Evolutionary conservation across 2,329 filamentous ascomycete species (phyloP), one percentile per base, ranked within the genome.

Genomic region (Nemania abortiva): DNA sequence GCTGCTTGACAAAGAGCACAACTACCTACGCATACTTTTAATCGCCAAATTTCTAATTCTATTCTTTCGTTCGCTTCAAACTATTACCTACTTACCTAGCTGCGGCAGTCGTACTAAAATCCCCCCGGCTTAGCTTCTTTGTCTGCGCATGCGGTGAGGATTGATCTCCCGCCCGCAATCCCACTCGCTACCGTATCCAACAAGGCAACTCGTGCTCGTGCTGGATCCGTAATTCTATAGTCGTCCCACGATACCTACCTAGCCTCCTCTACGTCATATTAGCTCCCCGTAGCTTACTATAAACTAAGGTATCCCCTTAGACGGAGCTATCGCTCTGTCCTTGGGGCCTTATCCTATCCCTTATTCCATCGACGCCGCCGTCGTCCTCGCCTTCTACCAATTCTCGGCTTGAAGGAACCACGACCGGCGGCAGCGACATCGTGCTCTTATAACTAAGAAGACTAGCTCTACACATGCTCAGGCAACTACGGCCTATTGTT

Each of bases 381-480:
- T 58, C 52, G 42, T 7, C 27, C 27, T 24, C 50, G 15, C 63
- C 50, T 49, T 47, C 31, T 45, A 13, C 20, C 20, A 54, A 24
- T 20, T n/a, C 24, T 34, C 58, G 34, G n/a, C 18, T 27, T 22
- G n/a, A 39, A 53, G 57, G 31, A 70, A 42, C 13, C 22, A 47
- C 52, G 45, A 34, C 53, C 54, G 37, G 22, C 56, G 49, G 50
- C 18, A 56, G 53, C 20, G 54, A 27, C 34, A 31, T 54, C 47
- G 55, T 52, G 20, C 59, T 20, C 58, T 34, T 55, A 45, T 52
- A 39, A n/a, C 49, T 37, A 18, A 22, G 15, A 31, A 49, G 52
- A 24, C 39, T 29, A 37, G 53, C 55, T 24, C 59, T 60, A 20
- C 66, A 49, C 56, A 74, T 74, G 72, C 45, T 37, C 55, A 15